Conservation (phyloP, 1,284 basidiomycete species). For the Ustilago crameri region DNA sequence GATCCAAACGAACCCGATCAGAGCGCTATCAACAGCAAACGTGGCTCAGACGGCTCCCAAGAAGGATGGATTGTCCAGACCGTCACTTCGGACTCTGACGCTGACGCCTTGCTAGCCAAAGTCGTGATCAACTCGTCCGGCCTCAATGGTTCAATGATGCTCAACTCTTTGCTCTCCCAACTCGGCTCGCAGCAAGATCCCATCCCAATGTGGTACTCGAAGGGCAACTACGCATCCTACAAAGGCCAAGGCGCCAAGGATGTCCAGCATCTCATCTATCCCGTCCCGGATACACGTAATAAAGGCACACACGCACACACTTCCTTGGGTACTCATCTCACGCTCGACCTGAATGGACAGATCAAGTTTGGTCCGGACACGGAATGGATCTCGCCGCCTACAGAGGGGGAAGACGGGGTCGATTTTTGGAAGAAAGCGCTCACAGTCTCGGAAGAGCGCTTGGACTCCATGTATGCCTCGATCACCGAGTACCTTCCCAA, state of each 20-base stretch:
- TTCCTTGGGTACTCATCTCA: slow-evolving; percentile 64
- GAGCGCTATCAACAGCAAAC: slow-evolving; percentile 23
- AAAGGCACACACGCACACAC: slow-evolving; percentile 57
- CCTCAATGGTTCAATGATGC: slow-evolving; percentile 72
- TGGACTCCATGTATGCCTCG: slow-evolving; percentile 55
- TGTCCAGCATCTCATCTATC: slow-evolving; percentile 63
- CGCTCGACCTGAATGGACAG: slow-evolving; percentile 83
- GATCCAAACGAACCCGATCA: slow-evolving; percentile 72
- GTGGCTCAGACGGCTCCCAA: slow-evolving; percentile 52
- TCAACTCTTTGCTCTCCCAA: slow-evolving; percentile 55
- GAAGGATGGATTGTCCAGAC: slow-evolving; percentile 74
- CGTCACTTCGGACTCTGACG: slow-evolving; percentile 58
- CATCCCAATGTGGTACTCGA: slow-evolving; percentile 61
- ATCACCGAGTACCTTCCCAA: slow-evolving; percentile 77
- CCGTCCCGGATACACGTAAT: slow-evolving; percentile 55
- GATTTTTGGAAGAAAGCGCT: slow-evolving; percentile 58
- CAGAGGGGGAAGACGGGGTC: slow-evolving; percentile 20
- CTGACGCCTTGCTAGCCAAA: slow-evolving; percentile 82
- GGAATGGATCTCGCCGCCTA: slow-evolving; percentile 77
- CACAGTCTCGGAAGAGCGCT: slow-evolving; percentile 47
- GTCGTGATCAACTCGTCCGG: slow-evolving; percentile 90
- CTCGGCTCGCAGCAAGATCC: slow-evolving; percentile 22
- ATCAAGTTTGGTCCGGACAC: slow-evolving; percentile 93
- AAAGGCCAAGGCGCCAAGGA: slow-evolving; percentile 50
- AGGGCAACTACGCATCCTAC: slow-evolving; percentile 66